Evolutionary conservation across 2,329 filamentous ascomycete species (phyloP).

Genomic region (Leptographium galeiforme): DNA sequence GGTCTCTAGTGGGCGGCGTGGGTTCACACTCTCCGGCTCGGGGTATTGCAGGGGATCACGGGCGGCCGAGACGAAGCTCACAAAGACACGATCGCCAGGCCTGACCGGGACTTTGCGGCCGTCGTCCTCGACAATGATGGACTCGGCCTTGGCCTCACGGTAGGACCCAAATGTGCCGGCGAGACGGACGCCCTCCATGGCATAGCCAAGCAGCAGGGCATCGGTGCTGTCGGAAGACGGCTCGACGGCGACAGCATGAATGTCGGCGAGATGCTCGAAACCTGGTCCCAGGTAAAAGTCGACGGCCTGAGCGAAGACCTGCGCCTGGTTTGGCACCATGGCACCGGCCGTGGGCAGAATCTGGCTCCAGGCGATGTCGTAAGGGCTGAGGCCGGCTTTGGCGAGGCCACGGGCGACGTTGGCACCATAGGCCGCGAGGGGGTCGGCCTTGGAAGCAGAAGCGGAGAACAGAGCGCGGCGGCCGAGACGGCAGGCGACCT

Average conservation of each 20-base stretch:
- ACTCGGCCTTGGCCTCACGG: constrained; percentile 35
- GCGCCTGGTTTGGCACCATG: constrained; percentile 57
- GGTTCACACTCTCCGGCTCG: constrained; percentile 44
- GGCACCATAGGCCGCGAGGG: constrained; percentile 49
- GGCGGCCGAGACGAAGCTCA: constrained; percentile 45
- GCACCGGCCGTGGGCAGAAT: constrained; percentile 54
- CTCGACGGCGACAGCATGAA: constrained; percentile 45
- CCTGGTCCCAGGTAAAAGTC: constrained; percentile 57
- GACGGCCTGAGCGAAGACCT: constrained; percentile 59
- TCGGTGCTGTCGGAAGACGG: constrained; percentile 45
- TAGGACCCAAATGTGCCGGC: constrained; percentile 49
- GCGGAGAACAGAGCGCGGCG: constrained; percentile 41
- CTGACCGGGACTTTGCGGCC: constrained; percentile 35
- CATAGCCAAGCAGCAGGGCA: constrained; percentile 52
- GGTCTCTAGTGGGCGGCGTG: constrained; percentile 45
- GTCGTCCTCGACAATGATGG: constrained; percentile 37
- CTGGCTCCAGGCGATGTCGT: constrained; percentile 59
- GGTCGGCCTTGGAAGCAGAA: constrained; percentile 33
- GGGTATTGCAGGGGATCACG: constrained; percentile 47
- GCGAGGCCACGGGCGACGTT: constrained; percentile 51
- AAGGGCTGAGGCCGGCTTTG: constrained; percentile 45
- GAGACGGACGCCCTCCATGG: constrained; percentile 58
- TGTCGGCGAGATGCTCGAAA: constrained; percentile 40
- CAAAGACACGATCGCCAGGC: constrained; percentile 46
- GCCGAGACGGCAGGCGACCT: constrained; percentile 30